A percentile compares a stretch with the other conserved stretches of the same genome.
Evolutionary conservation across 306 rosid genomes (phyloP).

Genomic region (Acmispon strigosus): DNA sequence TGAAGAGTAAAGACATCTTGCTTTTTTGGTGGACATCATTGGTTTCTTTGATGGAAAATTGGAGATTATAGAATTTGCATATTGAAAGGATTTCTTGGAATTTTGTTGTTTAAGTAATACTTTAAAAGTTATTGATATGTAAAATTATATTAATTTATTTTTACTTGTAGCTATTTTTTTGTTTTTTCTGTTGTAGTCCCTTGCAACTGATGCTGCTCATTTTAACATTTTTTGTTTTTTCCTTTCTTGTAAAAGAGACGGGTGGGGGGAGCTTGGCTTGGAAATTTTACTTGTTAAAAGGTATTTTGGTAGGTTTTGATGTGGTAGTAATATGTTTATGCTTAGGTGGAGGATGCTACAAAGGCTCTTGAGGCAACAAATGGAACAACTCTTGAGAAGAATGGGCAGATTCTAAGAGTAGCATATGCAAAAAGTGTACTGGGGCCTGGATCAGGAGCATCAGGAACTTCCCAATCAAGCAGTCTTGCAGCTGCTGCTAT

Average conservation of each 20-base stretch:
- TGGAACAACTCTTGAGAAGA: slow-evolving; percentile 83
- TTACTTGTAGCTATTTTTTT: neutral
- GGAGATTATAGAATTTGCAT: neutral
- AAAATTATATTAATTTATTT: neutral
- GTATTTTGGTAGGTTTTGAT: slow-evolving; percentile 8
- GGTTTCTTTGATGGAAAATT: slow-evolving; percentile 1
- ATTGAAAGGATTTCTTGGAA: neutral
- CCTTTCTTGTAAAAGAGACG: neutral
- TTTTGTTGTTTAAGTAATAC: neutral
- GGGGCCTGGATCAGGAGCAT: slow-evolving; percentile 76
- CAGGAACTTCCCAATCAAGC: slow-evolving; percentile 87
- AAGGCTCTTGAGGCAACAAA: slow-evolving; percentile 91
- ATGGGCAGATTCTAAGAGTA: slow-evolving; percentile 92
- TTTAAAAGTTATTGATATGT: neutral
- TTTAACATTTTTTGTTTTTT: neutral
- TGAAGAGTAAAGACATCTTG: neutral
- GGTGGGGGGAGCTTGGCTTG: too few relatives aligned
- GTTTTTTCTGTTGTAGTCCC: neutral
- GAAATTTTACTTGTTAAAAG: neutral
- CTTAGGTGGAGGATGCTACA: slow-evolving; percentile 90
- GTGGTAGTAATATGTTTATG: neutral
- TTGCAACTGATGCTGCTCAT: neutral
- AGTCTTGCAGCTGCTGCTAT: slow-evolving; percentile 98
- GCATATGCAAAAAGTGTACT: slow-evolving; percentile 94
- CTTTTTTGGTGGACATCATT: neutral